These are phyloP conservation scores for Brasilioporus rufonigricans DNA, from an alignment of 768 basidiomycete genomes.

Conservation along the genomic window DNA sequence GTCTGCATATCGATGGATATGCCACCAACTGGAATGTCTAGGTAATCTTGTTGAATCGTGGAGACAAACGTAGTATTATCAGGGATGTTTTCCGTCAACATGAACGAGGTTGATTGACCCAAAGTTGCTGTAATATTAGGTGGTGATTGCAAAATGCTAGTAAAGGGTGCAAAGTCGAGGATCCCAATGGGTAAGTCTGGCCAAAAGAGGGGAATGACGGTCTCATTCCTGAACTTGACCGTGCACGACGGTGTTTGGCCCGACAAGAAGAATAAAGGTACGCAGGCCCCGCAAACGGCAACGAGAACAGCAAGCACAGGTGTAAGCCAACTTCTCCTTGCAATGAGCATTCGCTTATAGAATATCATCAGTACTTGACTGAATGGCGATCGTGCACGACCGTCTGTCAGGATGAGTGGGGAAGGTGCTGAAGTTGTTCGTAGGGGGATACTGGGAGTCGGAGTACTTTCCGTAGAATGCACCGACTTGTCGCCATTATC, in stretches of 20 bases:
- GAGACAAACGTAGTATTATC: constrained; percentile 61
- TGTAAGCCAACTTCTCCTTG: constrained; percentile 67
- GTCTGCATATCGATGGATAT: constrained; percentile 56
- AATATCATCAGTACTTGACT: constrained; percentile 71
- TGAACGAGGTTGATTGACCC: constrained; percentile 36
- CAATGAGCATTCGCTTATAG: constrained; percentile 64
- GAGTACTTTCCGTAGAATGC: constrained; percentile 3
- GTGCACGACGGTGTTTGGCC: constrained; percentile 52
- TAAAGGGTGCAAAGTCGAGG: constrained; percentile 31
- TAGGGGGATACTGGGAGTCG: neutral
- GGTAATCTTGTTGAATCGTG: constrained; percentile 49
- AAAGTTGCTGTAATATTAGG: constrained; percentile 49
- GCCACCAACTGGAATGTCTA: constrained; percentile 62
- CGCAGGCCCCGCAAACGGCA: constrained; percentile 59
- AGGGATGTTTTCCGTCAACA: constrained; percentile 41
- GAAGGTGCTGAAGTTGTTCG: neutral
- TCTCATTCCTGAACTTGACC: constrained; percentile 35
- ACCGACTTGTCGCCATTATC: constrained; percentile 28
- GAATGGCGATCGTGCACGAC: constrained; percentile 53
- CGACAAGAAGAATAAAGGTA: constrained; percentile 65
- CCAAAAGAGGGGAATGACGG: constrained; percentile 48
- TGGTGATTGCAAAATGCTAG: constrained; percentile 50
- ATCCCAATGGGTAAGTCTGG: constrained; percentile 54
- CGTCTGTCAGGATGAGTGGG: constrained; percentile 38
- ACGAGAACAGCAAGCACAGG: constrained; percentile 53